Evolutionary conservation across 2,329 filamentous ascomycete species (phyloP).

Genomic region (Apiospora marii): DNA sequence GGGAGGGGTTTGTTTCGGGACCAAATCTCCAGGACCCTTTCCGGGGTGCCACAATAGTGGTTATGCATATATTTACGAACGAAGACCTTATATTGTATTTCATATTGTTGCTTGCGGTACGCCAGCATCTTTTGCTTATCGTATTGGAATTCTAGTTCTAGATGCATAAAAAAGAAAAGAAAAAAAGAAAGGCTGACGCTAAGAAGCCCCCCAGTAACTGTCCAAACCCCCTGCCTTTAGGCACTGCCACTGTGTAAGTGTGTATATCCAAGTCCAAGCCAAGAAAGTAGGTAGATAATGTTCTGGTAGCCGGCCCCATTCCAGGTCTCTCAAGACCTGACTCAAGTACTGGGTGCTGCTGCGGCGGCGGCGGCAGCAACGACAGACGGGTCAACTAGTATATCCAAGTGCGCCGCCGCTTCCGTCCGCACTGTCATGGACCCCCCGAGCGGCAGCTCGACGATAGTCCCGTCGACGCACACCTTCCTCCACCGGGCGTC

Average conservation of each 20-base stretch:
- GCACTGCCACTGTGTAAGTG: not conserved
- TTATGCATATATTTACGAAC: not conserved
- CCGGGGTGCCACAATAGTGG: not conserved
- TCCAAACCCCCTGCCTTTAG: not conserved
- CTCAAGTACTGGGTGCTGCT: not conserved
- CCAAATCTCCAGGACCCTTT: not conserved
- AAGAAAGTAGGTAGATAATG: not conserved
- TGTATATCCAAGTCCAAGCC: not conserved
- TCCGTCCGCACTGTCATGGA: slow-evolving; percentile 71
- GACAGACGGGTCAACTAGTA: slow-evolving; percentile 51
- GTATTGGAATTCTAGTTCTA: not conserved
- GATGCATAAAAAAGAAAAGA: not conserved
- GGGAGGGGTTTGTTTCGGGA: not conserved
- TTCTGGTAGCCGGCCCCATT: not conserved
- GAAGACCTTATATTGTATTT: not conserved
- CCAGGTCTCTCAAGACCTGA: not conserved
- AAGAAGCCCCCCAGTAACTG: too few relatives aligned
- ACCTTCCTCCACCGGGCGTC: slow-evolving; percentile 82
- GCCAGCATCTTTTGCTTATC: not conserved
- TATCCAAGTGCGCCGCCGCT: slow-evolving; percentile 47
- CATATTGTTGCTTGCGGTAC: not conserved
- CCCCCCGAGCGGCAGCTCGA: slow-evolving; percentile 74
- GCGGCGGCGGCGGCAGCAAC: not conserved
- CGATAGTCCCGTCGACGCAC: slow-evolving; percentile 91
- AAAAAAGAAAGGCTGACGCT: not conserved